Evolutionary conservation across 768 basidiomycete genomes (phyloP).

Genomic region (Amyloporia xantha): DNA sequence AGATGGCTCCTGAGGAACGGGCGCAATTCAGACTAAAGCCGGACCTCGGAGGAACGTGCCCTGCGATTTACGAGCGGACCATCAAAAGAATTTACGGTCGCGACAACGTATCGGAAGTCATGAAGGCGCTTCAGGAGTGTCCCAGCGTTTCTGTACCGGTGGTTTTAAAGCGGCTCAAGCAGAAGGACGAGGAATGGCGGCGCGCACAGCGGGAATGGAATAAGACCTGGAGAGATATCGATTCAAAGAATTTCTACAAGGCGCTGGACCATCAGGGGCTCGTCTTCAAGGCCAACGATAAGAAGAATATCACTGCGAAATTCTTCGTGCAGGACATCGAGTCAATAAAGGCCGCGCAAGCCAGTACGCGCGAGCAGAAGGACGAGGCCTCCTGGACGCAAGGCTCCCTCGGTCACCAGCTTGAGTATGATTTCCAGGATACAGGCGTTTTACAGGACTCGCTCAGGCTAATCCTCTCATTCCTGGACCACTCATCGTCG

Average conservation of each 20-base stretch:
- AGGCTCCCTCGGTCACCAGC: conserved; percentile 51
- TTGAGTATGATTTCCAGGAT: conserved; percentile 75
- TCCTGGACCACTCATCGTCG: conserved; percentile 80
- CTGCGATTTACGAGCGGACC: conserved; percentile 84
- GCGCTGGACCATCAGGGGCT: conserved; percentile 94
- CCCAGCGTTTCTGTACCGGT: conserved; percentile 90
- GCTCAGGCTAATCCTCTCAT: conserved; percentile 84
- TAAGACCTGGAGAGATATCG: conserved; percentile 93
- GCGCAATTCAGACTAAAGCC: conserved; percentile 73
- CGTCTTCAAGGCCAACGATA: conserved; percentile 92
- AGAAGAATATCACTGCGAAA: conserved; percentile 84
- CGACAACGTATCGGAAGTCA: conserved; percentile 67
- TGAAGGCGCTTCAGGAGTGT: conserved; percentile 84
- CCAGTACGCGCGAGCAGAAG: conserved; percentile 24
- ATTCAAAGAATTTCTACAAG: conserved; percentile 98
- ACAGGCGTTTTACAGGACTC: conserved; percentile 78
- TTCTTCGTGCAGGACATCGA: conserved; percentile 80
- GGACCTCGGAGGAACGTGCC: conserved; percentile 85
- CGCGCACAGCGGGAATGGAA: conserved; percentile 92
- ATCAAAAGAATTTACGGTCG: conserved; percentile 92
- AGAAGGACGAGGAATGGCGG: conserved; percentile 97
- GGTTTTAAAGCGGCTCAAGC: conserved; percentile 80
- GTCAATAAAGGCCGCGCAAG: conserved; percentile 53
- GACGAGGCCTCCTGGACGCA: neutral
- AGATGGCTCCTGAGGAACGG: conserved; percentile 86